Evolutionary conservation across 1,284 basidiomycete species (phyloP), one percentile per base, ranked within the genome.

Genomic region (Golubevia pallescens): DNA sequence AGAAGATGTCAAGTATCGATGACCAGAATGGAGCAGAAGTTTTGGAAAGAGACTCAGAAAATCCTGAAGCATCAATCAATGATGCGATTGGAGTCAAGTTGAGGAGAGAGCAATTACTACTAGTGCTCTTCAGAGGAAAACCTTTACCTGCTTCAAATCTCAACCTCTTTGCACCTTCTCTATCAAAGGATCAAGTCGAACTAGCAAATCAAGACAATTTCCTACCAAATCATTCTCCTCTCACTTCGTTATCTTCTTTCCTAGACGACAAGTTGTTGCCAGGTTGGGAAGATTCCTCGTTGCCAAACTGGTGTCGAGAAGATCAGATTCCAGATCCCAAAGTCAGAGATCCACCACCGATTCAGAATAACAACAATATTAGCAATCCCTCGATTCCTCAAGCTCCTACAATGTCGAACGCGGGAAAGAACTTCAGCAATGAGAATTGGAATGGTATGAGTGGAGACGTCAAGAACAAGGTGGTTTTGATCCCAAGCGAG

Each of bases 221-320:
- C 57, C 14, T 20, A 10, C 59, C 63, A 6, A 21, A 3, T 23
- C 7, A 23, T 1, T 2, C 14, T 51, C 19, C 54, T 14, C 53
- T 53, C 4, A 16, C 59, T 16, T 42, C 65, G 10, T 66, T 75
- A 13, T 73, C 73, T 10, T 67, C 73, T 24, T 63, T 64, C 0
- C 62, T 73, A 16, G 71, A 65, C 1, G 70, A 71, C 10, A 75
- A 71, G 58, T 66, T 75, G 51, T 60, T 75, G 62, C 70, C 70
- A 61, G 73, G 73, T 23, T 75, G 73, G 73, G 52, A 71, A 19
- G 59, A 69, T n/a, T 57, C 67, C 20, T 58, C 62, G 1, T 64
- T 78, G 3, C 74, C 74, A 1, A 52, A 58, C 0, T 69, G 75
- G 66, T 74, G 73, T 16, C 24, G 60, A 2, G 14, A 58, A 4